These are phyloP conservation scores for Rugonectria rugulosa DNA, from an alignment of 2,329 filamentous ascomycete species.

Conservation along the genomic window DNA sequence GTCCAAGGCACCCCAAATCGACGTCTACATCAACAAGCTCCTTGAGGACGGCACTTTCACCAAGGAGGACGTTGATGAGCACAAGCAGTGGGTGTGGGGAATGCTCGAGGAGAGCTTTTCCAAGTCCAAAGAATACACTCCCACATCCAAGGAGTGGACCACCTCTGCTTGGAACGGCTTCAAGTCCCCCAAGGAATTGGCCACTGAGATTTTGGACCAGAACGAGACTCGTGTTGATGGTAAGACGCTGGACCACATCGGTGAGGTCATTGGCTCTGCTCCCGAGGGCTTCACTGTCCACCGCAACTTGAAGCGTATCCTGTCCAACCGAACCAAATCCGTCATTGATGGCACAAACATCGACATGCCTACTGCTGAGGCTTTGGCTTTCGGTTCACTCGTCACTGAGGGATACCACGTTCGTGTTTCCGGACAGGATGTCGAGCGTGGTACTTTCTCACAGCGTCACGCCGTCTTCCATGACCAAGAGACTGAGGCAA, in stretches of 20 bases:
- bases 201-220: constrained; percentile 92
- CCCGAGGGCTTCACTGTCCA: constrained; percentile 90
- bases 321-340: constrained; percentile 87
- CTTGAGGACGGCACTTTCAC: constrained; percentile 93
- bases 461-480: constrained; percentile 97
- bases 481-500: constrained; percentile 93
- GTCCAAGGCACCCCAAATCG: constrained; percentile 82
- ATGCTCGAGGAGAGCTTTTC: constrained; percentile 98
- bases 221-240: constrained; percentile 81
- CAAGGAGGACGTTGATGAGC: constrained; percentile 96
- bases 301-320: constrained; percentile 96
- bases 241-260: constrained; percentile 81
- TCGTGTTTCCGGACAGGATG: constrained; percentile 96
- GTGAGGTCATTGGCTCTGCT: constrained; percentile 76
- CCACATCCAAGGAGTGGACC: constrained; percentile 96
- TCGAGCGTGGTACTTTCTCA: constrained; percentile 99
- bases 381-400: constrained; percentile 90
- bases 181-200: constrained; percentile 98
- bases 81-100: constrained; percentile 99
- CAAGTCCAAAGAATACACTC: constrained; percentile 96
- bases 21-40: constrained; percentile 91
- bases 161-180: constrained; percentile 99
- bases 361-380: constrained; percentile 97
- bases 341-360: constrained; percentile 92
- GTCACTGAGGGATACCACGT: constrained; percentile 96